Evolutionary conservation across 495 filamentous ascomycete genomes (phyloP), one percentile per base, ranked within the genome.

Genomic region (Hapsidospora chrysogenum): DNA sequence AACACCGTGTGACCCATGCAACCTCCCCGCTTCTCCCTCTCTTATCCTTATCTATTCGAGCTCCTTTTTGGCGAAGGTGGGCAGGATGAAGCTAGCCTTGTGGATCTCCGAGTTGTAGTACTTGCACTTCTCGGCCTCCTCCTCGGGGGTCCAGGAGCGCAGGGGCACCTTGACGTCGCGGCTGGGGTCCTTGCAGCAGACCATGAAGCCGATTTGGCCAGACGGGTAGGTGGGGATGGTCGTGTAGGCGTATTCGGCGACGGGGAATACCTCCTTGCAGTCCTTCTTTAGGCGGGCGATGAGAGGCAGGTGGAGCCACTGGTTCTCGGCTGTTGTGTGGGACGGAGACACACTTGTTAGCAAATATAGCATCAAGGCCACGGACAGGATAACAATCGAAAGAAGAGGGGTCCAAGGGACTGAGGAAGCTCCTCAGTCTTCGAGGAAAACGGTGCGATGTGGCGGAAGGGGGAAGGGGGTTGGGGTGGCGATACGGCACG

Each of bases 161-260:
- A 94, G 43, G 25, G 92, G 92, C 57, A 74, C 77, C 50, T 64
- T 78, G 38, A 96, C 72, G 61, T 99, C 74, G 52, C 78, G 74
- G 44, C 53, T 70, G 45, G 73, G 66, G 52, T 96, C 89, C 74
- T 96, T 96, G 75, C 68, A 80, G 76, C 89, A 96, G 44, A 99
- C 83, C 85, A 96, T 93, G 76, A 96, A 99, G 56, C 92, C 92
- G 53, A 99, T 99, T 68, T 95, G 87, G 56, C 92, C 92, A 38
- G 82, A 89, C 38, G 92, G 92, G 69, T 99, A 99, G 51, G 92
- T 99, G 38, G 92, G 92, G 63, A 96, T 99, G 50, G 87, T 95
- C 46, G 92, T 96, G 75, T 93, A 99, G 43, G 82, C 92, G 69
- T 96, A 99, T 63, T 96, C 92, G 55, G 77, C 92, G 38, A 78